Evolutionary conservation across 176 grass and related monocot genomes (phyloP).

Genomic region (Eleusine indica): DNA sequence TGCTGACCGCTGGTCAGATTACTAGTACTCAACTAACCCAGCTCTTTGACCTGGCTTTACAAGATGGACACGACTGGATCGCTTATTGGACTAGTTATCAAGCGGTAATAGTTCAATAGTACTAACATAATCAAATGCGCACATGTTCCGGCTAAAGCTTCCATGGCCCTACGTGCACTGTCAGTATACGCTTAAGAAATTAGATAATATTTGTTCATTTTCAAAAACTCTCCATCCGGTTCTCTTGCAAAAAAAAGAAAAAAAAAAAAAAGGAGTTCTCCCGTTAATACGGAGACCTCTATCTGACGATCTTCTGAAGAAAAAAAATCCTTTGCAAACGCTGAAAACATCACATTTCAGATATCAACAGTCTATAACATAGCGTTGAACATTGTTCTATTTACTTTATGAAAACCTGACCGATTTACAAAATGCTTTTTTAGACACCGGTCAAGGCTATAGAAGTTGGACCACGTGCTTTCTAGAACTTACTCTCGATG

Average conservation of each 20-base stretch:
- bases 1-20: conserved; percentile 18
- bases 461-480: background rate
- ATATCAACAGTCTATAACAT: background rate
- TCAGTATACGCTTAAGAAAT: background rate
- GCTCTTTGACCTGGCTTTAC: conserved; percentile 30
- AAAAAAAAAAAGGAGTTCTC: background rate
- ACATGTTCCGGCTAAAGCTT: background rate
- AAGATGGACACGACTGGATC: background rate
- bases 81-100: background rate
- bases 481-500: background rate
- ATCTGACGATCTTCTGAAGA: background rate
- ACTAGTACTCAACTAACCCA: background rate
- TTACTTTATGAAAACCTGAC: background rate
- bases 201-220: background rate
- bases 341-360: background rate
- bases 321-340: background rate
- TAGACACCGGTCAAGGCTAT: background rate
- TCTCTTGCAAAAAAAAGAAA: no score
- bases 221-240: background rate
- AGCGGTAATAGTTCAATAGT: background rate
- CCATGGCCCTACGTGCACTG: background rate
- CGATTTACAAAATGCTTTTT: background rate
- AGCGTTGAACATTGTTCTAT: background rate
- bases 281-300: background rate
- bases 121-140: background rate